These are phyloP conservation scores for Aspergillus fijiensis DNA, from an alignment of 2,329 filamentous ascomycete species.

Conservation along the genomic window DNA sequence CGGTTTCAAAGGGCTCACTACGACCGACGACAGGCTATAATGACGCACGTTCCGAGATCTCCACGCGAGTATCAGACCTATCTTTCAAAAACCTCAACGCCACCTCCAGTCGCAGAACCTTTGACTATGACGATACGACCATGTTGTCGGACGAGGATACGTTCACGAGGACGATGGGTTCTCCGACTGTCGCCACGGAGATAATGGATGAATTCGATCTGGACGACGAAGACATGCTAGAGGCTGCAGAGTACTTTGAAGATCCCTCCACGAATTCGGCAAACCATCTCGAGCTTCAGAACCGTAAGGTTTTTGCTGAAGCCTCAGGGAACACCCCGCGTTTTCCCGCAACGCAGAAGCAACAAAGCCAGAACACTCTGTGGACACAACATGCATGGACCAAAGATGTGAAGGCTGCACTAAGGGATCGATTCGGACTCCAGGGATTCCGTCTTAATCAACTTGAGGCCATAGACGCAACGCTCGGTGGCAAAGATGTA, in stretches of 20 bases:
- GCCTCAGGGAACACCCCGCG: conserved; percentile 41
- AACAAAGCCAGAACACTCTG: conserved; percentile 30
- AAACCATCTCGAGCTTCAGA: conserved; percentile 16
- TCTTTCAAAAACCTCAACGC: conserved; percentile 6
- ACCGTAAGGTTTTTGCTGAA: conserved; percentile 42
- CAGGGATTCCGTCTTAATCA: conserved; percentile 87
- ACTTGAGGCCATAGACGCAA: conserved; percentile 93
- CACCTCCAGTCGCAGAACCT: conserved; percentile 1
- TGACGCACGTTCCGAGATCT: neutral
- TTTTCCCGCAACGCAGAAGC: conserved; percentile 32
- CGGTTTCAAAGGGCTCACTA: conserved; percentile 5
- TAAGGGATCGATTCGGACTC: conserved; percentile 81
- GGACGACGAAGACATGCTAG: conserved; percentile 48
- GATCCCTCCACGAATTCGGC: conserved; percentile 22
- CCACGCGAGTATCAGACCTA: conserved; percentile 4
- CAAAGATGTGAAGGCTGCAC: conserved; percentile 72
- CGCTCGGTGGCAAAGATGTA: conserved; percentile 78
- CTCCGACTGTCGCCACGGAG: conserved; percentile 25
- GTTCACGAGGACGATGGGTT: conserved; percentile 45
- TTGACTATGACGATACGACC: conserved; percentile 24
- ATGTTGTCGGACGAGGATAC: conserved; percentile 26
- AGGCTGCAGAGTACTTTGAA: conserved; percentile 41
- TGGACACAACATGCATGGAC: conserved; percentile 77
- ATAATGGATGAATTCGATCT: conserved; percentile 44
- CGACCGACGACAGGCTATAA: conserved; percentile 4